Conservation (phyloP, 2,329 filamentous ascomycete genomes). For the Pestalotiopsis sp. region DNA sequence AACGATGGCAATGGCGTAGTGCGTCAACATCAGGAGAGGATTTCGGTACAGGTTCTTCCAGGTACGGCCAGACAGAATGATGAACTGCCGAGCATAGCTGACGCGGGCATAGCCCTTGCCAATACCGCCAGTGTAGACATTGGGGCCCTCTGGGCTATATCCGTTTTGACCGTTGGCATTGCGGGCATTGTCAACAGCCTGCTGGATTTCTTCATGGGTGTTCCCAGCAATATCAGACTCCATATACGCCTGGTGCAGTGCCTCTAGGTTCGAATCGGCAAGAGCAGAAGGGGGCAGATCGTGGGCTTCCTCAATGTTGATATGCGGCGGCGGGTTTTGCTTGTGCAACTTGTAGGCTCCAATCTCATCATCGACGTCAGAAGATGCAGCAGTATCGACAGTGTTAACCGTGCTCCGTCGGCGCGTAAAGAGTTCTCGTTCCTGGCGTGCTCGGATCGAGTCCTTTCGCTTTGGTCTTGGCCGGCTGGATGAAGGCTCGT, state of each 20-base stretch:
- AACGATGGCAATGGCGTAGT: conserved; percentile 95
- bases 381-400: conserved; percentile 65
- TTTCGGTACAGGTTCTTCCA: conserved; percentile 98
- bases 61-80: conserved; percentile 85
- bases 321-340: conserved; percentile 56
- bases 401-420: conserved; percentile 58
- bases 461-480: conserved; percentile 73
- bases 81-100: conserved; percentile 79
- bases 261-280: conserved; percentile 77
- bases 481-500: conserved; percentile 63
- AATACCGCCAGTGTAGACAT: conserved; percentile 59
- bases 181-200: conserved; percentile 66
- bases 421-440: conserved; percentile 86
- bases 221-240: conserved; percentile 75
- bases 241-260: conserved; percentile 75
- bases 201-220: conserved; percentile 78
- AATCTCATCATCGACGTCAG: conserved; percentile 55
- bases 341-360: conserved; percentile 55
- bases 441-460: conserved; percentile 84
- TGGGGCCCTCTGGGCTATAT: conserved; percentile 46
- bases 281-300: conserved; percentile 62
- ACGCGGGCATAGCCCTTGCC: conserved; percentile 83
- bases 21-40: conserved; percentile 96
- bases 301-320: conserved; percentile 70
- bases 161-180: conserved; percentile 69